Evolutionary conservation across 176 grass and related monocot genomes (phyloP), one percentile per base, ranked within the genome.

Genomic region (Aegilops tauschii): DNA sequence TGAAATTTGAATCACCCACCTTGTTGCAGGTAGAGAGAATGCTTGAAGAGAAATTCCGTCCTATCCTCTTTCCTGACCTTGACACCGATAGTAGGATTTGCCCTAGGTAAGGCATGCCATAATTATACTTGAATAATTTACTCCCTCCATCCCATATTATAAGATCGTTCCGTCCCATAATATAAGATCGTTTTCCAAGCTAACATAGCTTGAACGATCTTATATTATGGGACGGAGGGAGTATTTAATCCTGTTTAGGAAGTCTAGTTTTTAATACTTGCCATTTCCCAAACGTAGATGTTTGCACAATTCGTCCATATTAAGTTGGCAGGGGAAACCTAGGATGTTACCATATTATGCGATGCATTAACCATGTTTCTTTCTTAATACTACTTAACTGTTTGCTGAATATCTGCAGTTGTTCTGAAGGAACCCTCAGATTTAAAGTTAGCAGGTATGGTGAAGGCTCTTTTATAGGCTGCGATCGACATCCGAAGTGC

Each of bases 381-480:
- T 90, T 27, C 59, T 84, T 87, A 35, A 67, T 54, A 78, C 20
- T 54, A 78, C 27, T 20, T 47, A 76, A 42, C 37, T 77, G 69
- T 6, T 50, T 65, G 32, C 52, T 78, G 35, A 59, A 36, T 80
- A 34, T 84, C n/a, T 96, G 90, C 88, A 98, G 96, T 83, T 98
- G 96, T 86, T 90, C 88, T 78, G 58, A 83, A 49, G 96, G 96
- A 78, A 98, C 90, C 50, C 80, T 98, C 79, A 94, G 88, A 86
- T 92, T 98, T 61, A 98, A 94, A 91, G 88, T 98, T 31, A 92
- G 92, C 85, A 95, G 80, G 54, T 88, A 85, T 10, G 92, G 92
- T 65, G 77, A 93, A 61, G 93, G 96, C 54, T 98, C 92, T 92
- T 96, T 96, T 90, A 85, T 96, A 81, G 96, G 93, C 3, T 98